Base-by-base conservation (phyloP, 805 yeast genomes). In the Candida hispaniensis region DNA sequence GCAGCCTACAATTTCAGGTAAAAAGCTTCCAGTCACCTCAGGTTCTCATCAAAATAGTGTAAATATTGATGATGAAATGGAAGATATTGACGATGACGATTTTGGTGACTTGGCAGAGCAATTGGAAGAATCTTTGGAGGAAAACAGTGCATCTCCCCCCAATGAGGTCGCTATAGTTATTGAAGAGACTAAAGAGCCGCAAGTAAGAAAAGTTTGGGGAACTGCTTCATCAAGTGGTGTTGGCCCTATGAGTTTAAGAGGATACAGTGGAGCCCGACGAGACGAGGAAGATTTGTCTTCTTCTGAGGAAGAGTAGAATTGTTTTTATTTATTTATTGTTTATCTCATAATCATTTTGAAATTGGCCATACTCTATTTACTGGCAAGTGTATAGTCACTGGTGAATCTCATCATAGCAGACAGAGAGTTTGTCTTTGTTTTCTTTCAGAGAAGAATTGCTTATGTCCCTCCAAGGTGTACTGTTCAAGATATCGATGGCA, bases 111-210 rank as follows among this genome's bases (percentile, higher is more conserved):
- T 32, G 18, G 36, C 36, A 17, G 24, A 32, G 14, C 28, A 32
- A 28, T 28, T 32, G 18, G 36, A 32, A n/a, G 36, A 32, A 23
- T 32, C 36, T 13, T 23, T 32, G 18, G 36, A 32, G 14, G 23
- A 22, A 18, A 23, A 23, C 14, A 23, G 28, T 18, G 24, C 23
- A 23, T 27, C 23, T 24, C 28, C 23, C 16, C 28, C 23, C 11
- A 28, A 28, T 3, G 36, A 32, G n/a, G 21, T 23, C 14, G 22
- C 22, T 27, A 32, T 32, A 28, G 18, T 32, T 10, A 28, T 32
- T 17, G 36, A 32, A n/a, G 22, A 32, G 18, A 23, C 36, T 5
- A 21, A 22, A 6, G 35, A 32, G 4, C 12, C 21, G 8, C 23
- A 32, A 23, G 28, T 28, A 7, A 8, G 5, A 4, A 27, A 32